phyloP scores from a whole-genome alignment of 2,329 filamentous ascomycete genomes.

The Coleophoma cylindrospora region DNA sequence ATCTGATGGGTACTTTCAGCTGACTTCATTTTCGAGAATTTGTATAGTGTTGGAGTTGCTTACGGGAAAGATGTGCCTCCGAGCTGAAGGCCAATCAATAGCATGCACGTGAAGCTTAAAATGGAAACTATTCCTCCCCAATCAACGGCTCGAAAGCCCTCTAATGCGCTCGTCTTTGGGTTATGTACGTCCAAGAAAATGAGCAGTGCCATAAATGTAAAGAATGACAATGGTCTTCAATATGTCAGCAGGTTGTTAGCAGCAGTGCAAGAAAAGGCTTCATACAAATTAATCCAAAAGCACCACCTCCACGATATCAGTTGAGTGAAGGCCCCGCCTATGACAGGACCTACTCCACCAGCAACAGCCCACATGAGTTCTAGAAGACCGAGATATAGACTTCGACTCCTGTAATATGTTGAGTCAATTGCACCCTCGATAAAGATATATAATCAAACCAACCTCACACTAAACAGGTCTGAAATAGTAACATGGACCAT shows the following conservation, averaged over 20 bases:
- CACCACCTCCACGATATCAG: conserved; percentile 31
- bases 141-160: background rate
- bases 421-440: background rate
- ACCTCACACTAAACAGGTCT: conserved; percentile 37
- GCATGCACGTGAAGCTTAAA: conserved; percentile 73
- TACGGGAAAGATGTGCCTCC: background rate
- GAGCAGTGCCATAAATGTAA: conserved; percentile 45
- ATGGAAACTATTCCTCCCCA: conserved; percentile 31
- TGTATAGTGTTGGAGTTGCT: background rate
- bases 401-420: conserved; percentile 9
- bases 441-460: background rate
- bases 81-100: conserved; percentile 76
- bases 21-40: background rate
- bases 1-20: conserved; percentile 28
- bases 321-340: conserved; percentile 56
- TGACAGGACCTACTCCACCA: conserved; percentile 54
- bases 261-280: background rate
- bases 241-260: background rate
- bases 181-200: conserved; percentile 60
- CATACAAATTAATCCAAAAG: conserved; percentile 21
- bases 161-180: conserved; percentile 33
- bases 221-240: background rate
- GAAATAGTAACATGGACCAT: conserved; percentile 45
- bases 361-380: conserved; percentile 63
- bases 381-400: conserved; percentile 54